These are phyloP conservation scores for Amniculicola lignicola DNA, from an alignment of 495 filamentous ascomycete species.

Conservation along the genomic window DNA sequence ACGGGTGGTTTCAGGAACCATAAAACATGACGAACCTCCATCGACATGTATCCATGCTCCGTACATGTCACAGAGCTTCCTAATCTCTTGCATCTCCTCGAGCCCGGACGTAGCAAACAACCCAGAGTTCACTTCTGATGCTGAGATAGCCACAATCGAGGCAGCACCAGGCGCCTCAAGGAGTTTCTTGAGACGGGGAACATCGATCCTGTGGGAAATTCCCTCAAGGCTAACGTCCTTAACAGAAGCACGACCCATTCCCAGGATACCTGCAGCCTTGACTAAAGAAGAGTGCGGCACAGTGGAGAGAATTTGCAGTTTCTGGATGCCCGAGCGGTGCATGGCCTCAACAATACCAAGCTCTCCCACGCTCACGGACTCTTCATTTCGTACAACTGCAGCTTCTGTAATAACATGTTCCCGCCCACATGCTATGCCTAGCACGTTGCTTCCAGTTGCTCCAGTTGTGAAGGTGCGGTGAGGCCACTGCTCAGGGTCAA, in stretches of 20 bases:
- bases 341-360: slow-evolving; percentile 67
- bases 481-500: slow-evolving; percentile 52
- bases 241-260: slow-evolving; percentile 70
- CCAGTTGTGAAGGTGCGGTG: slow-evolving; percentile 83
- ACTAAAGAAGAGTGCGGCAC: slow-evolving; percentile 76
- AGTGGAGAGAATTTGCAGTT: slow-evolving; percentile 74
- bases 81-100: slow-evolving; percentile 60
- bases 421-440: slow-evolving; percentile 51
- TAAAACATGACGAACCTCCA: slow-evolving; percentile 50
- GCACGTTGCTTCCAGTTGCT: slow-evolving; percentile 78
- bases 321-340: slow-evolving; percentile 56
- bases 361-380: slow-evolving; percentile 56
- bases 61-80: slow-evolving; percentile 68
- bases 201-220: slow-evolving; percentile 64
- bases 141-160: slow-evolving; percentile 73
- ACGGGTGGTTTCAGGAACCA: not conserved
- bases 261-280: slow-evolving; percentile 79
- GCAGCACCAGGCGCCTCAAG: slow-evolving; percentile 53
- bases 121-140: slow-evolving; percentile 90
- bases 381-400: slow-evolving; percentile 36
- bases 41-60: slow-evolving; percentile 89
- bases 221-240: slow-evolving; percentile 54
- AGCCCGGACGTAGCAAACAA: slow-evolving; percentile 64
- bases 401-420: slow-evolving; percentile 28
- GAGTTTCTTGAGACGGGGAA: slow-evolving; percentile 55